Evolutionary conservation across 2,329 filamentous ascomycete genomes (phyloP), one percentile per base, ranked within the genome.

Genomic region (Pyrenophora tritici-repentis): DNA sequence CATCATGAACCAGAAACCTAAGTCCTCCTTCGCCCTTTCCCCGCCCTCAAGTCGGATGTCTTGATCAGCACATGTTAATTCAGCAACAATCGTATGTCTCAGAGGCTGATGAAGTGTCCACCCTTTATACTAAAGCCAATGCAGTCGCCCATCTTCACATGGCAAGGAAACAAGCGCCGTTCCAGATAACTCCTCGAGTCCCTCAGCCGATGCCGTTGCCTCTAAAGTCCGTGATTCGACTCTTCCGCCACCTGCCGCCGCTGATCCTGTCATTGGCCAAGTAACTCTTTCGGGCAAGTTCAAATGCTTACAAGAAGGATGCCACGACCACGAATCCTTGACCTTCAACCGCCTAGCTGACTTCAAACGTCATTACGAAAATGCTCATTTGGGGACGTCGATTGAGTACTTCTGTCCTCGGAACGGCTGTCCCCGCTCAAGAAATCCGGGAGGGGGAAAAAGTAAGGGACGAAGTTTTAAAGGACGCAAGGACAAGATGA

Each of bases 301-400:
- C 49, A 53, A 54, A n/a, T 72, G 70, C 42, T 26, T 59, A 2
- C 42, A 60, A 2, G 7, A 50, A 7, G 18, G 40, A 0, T 72
- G 70, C 36, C 18, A 37, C 10, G 14, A 35, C 6, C 36, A 40
- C 14, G 31, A 49, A 5, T 51, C 56, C 10, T 29, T 61, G 3
- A 57, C 43, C 1, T 73, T 72, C 31, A 63, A 63, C 6, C 61
- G 70, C 2, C 62, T 66, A 12, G 70, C 70, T 1, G 70, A 73
- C 39, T 61, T 73, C 16, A 61, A 66, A 4, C 59, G 70, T 1
- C 70, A 73, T 34, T 53, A 63, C 17, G 55, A 55, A 0, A 63
- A 66, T 14, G 32, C 46, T 0, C 70, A 73, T 38, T 55, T 50
- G 0, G 29, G 37, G 0, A 42, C 45, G 2, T 40, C 56, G 3